Conservation (phyloP, 805 yeast species). For the Clavispora phyllophila region DNA sequence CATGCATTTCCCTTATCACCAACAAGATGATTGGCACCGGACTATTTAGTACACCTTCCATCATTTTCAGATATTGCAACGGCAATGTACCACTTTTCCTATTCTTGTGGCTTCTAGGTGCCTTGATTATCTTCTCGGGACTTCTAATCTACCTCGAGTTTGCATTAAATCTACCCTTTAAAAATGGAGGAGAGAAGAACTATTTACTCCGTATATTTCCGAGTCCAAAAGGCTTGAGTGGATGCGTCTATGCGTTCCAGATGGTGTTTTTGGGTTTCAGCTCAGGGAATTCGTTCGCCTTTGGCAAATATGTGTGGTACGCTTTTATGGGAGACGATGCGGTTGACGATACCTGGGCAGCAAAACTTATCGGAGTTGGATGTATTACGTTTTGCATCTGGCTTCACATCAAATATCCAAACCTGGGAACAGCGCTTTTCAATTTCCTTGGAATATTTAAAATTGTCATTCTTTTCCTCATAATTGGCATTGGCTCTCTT, state of each 20-base stretch:
- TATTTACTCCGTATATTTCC: slow-evolving; percentile 32
- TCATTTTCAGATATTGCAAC: slow-evolving; percentile 48
- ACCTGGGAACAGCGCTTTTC: slow-evolving; percentile 47
- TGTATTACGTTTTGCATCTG: slow-evolving; percentile 43
- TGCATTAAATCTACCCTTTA: slow-evolving; percentile 36
- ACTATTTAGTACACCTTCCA: slow-evolving; percentile 62
- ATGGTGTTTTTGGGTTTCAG: slow-evolving; percentile 57
- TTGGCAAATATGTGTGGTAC: slow-evolving; percentile 53
- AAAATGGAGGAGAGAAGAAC: slow-evolving; percentile 40
- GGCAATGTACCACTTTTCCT: slow-evolving; percentile 36
- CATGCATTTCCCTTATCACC: slow-evolving; percentile 45
- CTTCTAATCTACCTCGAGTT: slow-evolving; percentile 37
- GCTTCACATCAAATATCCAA: slow-evolving; percentile 46
- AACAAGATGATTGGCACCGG: slow-evolving; percentile 76
- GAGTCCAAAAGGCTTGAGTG: slow-evolving; percentile 29
- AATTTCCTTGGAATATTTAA: slow-evolving; percentile 53
- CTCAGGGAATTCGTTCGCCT: slow-evolving; percentile 60
- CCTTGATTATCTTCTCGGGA: slow-evolving; percentile 34
- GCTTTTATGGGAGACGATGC: slow-evolving; percentile 26
- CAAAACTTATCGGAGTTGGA: slow-evolving; percentile 45
- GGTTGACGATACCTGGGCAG: slow-evolving; percentile 24
- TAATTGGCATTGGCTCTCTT: slow-evolving; percentile 44
- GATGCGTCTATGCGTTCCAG: slow-evolving; percentile 43
- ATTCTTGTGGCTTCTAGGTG: slow-evolving; percentile 31
- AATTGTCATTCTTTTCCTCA: slow-evolving; percentile 44